A percentile compares a stretch with the other conserved stretches of the same genome.
These are phyloP conservation scores for Curvularia eragrostidis DNA, from an alignment of 2,329 filamentous ascomycete genomes.

Conservation along the genomic window DNA sequence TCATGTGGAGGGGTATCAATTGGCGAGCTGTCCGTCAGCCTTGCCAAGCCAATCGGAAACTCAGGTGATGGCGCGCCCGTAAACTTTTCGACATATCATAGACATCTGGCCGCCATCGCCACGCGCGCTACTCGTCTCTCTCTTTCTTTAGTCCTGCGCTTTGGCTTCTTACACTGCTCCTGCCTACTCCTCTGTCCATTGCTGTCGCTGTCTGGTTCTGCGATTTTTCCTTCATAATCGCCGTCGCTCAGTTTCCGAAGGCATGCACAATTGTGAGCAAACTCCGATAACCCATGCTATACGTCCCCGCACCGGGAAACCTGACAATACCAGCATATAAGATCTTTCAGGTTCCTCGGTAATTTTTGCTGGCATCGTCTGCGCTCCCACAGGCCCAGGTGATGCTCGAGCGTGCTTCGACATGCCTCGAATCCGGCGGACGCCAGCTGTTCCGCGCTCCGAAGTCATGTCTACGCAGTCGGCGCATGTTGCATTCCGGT, in stretches of 20 bases:
- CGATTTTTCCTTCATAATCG: conserved; percentile 10
- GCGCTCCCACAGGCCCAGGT: conserved; percentile 35
- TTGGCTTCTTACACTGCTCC: conserved; percentile 4
- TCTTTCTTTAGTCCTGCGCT: conserved; percentile 11
- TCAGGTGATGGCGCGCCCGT: conserved; percentile 30
- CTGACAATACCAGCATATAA: conserved; percentile 16
- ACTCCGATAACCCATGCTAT: conserved; percentile 17
- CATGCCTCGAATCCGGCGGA: conserved; percentile 65
- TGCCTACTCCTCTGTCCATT: background rate
- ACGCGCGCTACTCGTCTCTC: conserved; percentile 15
- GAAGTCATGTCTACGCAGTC: conserved; percentile 49
- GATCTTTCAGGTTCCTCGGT: conserved; percentile 20
- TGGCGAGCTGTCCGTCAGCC: conserved; percentile 20
- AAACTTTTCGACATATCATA: conserved; percentile 35
- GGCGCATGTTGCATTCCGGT: conserved; percentile 60
- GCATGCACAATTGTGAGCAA: conserved; percentile 25
- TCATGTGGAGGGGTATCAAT: conserved; percentile 30
- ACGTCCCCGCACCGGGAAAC: background rate
- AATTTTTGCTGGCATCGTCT: conserved; percentile 32
- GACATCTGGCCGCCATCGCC: conserved; percentile 20
- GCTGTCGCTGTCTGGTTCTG: background rate
- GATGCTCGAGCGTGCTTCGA: conserved; percentile 66
- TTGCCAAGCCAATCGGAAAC: conserved; percentile 20
- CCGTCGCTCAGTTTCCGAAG: conserved; percentile 20
- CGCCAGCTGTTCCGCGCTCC: conserved; percentile 57